Percentiles rank a stretch among this genome's conserved stretches.
phyloP scores from a whole-genome alignment of 192 early-diverging fungal genomes.

The Coemansia sp. region DNA sequence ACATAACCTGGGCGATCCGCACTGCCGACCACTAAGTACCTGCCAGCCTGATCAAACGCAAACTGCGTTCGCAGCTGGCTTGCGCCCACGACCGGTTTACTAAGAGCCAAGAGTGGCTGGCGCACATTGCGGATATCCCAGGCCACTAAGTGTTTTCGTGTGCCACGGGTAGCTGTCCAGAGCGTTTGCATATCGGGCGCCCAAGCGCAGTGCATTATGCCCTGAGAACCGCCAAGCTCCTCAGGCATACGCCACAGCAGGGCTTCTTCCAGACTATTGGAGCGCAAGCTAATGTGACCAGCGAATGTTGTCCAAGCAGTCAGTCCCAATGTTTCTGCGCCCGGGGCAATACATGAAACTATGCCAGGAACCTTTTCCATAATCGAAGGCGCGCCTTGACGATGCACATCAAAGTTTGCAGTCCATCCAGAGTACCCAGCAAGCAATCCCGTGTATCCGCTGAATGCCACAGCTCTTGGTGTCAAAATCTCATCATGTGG shows the following conservation, averaged over 20 bases:
- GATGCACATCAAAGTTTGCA: slow-evolving; percentile 65
- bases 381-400: slow-evolving; percentile 58
- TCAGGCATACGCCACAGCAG: slow-evolving; percentile 35
- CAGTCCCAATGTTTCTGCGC: slow-evolving; percentile 50
- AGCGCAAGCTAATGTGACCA: slow-evolving; percentile 66
- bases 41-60: slow-evolving; percentile 63
- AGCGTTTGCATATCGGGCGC: slow-evolving; percentile 62
- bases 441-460: slow-evolving; percentile 66
- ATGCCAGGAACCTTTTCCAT: slow-evolving; percentile 75
- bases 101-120: slow-evolving; percentile 53
- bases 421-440: slow-evolving; percentile 67
- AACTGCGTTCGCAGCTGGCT: slow-evolving; percentile 68
- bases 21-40: slow-evolving; percentile 61
- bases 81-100: neutral
- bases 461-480: slow-evolving; percentile 66
- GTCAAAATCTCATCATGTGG: slow-evolving; percentile 64
- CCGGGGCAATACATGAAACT: slow-evolving; percentile 68
- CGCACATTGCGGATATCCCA: slow-evolving; percentile 83
- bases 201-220: slow-evolving; percentile 60
- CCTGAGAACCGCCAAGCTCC: slow-evolving; percentile 49
- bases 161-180: slow-evolving; percentile 65
- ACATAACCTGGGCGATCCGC: slow-evolving; percentile 8
- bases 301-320: slow-evolving; percentile 73
- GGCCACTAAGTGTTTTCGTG: slow-evolving; percentile 55
- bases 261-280: slow-evolving; percentile 14